Base-by-base conservation (phyloP, 345 rosid species). In the Pistacia integerrima region DNA sequence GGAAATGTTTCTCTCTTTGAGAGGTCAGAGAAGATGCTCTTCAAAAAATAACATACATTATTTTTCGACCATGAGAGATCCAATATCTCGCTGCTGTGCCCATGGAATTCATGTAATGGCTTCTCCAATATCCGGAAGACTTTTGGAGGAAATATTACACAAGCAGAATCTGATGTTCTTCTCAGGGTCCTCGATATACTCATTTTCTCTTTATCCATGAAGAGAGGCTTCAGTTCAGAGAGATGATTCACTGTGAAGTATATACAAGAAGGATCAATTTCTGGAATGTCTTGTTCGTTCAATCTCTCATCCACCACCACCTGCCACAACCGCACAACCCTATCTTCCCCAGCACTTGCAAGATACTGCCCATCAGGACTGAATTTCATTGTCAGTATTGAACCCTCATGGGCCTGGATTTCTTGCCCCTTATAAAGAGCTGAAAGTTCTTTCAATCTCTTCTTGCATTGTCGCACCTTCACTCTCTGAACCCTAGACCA, bases 321-420 rank as follows among this genome's bases (percentile, higher is more conserved):
- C 41, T 86, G 84, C 97, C 96, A 93, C 58, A 91, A 80, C 28
- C 92, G 72, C 51, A 93, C 87, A 60, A 89, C 77, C 18, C 85
- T 73, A 64, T 93, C 97, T 80, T 89, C 88, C 46, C 97, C 94
- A 2, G 90, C 96, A 83, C 94, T 91, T 4, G 96, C 96, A 46
- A 93, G 90, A 71, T 79, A 93, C 83, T 84, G 88, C 58, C 97
- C 97, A 74, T 93, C 96, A 41, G 87, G 94, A 80, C 96, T 93
- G 82, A 93, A 93, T 58, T 83, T 93, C 96, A 93, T 89, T 48
- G 91, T 72, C 82, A 91, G 85, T 69, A 93, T 90, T 5, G 87
- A 75, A 70, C 97, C 96, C 1, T 79, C 76, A 51, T 93, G 97
- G n/a, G 97, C 96, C 83, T 81, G 88, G 74, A 93, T 88, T 49